phyloP scores from a whole-genome alignment of 192 early-diverging fungal species.

The Coemansia sp. region DNA sequence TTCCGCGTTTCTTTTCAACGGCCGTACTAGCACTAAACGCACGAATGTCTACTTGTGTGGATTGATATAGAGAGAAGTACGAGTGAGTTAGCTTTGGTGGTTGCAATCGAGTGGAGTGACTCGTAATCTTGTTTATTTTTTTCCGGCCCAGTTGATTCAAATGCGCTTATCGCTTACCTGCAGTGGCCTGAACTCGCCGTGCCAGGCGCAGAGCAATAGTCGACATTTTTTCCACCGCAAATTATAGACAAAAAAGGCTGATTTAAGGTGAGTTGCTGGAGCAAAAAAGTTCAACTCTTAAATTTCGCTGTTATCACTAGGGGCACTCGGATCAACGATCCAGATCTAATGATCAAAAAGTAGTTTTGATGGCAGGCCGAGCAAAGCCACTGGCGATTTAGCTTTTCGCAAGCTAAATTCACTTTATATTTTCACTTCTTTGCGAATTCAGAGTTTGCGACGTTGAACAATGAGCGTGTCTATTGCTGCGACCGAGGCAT shows the following conservation, averaged over 20 bases:
- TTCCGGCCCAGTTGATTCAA: neutral
- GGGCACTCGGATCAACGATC: neutral
- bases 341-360: neutral
- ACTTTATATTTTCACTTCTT: neutral
- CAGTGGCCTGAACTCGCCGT: slow-evolving; percentile 9
- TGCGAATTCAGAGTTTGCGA: neutral
- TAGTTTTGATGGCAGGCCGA: neutral
- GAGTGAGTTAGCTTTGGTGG: neutral
- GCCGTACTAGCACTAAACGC: slow-evolving; percentile 2
- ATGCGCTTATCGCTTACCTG: slow-evolving; percentile 3
- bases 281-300: neutral
- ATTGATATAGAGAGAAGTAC: neutral
- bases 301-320: neutral
- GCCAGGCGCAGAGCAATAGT: neutral
- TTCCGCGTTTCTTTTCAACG: neutral
- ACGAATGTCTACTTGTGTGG: slow-evolving; percentile 12
- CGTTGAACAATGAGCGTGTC: neutral
- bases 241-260: neutral
- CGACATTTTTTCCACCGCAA: slow-evolving; percentile 11
- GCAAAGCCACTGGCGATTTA: neutral
- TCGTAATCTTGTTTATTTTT: neutral
- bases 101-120: neutral
- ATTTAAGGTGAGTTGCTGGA: neutral
- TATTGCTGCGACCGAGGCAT: slow-evolving; percentile 19
- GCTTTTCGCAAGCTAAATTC: neutral